Evolutionary conservation across 257 asterid genomes (phyloP).

Genomic region (Salvia hispanica): DNA sequence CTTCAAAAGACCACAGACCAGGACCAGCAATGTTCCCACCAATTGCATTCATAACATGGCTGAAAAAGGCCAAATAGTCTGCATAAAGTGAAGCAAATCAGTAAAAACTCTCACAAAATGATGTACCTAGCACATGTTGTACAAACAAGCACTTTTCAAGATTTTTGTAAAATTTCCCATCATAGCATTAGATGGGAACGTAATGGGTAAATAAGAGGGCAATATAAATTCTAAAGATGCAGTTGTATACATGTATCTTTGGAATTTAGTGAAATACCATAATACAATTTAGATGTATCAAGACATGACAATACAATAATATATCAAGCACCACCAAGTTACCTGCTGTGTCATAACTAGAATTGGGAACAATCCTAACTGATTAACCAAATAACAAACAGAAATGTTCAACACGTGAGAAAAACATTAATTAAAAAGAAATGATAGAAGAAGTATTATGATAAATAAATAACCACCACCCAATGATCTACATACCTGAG

Average conservation of each 20-base stretch:
- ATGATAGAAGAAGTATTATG: no score
- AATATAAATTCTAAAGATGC: constrained; percentile 23
- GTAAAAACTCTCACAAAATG: constrained; percentile 5
- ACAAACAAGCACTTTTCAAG: constrained; percentile 15
- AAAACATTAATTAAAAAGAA: no score
- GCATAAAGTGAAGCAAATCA: constrained; percentile 31
- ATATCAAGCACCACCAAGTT: constrained; percentile 22
- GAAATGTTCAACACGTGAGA: no score
- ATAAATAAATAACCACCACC: no score
- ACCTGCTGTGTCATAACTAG: constrained; percentile 68
- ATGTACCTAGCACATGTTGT: constrained; percentile 19
- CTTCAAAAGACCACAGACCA: constrained; percentile 42
- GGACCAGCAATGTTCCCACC: constrained; percentile 67
- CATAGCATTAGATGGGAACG: not conserved
- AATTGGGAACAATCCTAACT: constrained; percentile 42
- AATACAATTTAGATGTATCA: constrained; percentile 8
- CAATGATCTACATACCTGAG: no score
- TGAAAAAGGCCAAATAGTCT: constrained; percentile 52
- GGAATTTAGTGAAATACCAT: constrained; percentile 46
- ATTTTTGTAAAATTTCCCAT: not conserved
- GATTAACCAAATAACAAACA: constrained; percentile 38
- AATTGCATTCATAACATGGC: constrained; percentile 56
- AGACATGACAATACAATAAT: constrained; percentile 15
- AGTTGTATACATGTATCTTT: constrained; percentile 33
- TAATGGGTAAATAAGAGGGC: constrained; percentile 2